Evolutionary conservation across 805 yeast species (phyloP).

Genomic region (Metschnikowia cerradonensis): DNA sequence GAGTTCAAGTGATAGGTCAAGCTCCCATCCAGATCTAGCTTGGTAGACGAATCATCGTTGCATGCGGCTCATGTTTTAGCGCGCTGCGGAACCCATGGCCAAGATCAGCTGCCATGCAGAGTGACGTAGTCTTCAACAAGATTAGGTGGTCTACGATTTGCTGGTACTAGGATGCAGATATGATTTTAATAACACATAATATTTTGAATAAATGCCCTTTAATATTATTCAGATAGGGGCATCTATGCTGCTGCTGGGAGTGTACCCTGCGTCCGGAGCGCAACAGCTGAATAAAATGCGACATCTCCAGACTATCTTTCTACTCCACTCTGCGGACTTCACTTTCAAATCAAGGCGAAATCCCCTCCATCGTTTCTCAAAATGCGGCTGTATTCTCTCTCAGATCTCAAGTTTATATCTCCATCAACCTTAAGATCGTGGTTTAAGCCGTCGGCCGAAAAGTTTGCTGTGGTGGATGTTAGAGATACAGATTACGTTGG

Average conservation of each 20-base stretch:
- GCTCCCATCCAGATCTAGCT: too few species aligned
- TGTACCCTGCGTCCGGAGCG: background rate
- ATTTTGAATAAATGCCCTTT: background rate
- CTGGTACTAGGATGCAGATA: background rate
- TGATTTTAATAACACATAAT: background rate
- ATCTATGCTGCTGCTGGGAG: background rate
- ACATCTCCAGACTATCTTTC: background rate
- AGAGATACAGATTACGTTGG: constrained; percentile 82
- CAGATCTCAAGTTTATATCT: constrained; percentile 46
- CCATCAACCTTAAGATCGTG: constrained; percentile 44
- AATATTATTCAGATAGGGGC: background rate
- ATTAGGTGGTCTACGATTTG: background rate
- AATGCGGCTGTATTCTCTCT: constrained; percentile 16
- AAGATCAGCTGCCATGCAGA: background rate
- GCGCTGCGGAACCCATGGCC: background rate
- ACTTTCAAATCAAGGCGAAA: too few species aligned
- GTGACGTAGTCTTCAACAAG: background rate
- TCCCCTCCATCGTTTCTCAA: background rate
- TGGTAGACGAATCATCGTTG: background rate
- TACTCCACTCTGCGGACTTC: background rate
- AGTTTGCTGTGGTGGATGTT: constrained; percentile 69
- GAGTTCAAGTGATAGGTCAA: too few species aligned
- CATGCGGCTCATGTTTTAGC: background rate
- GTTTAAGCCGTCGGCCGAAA: constrained; percentile 39
- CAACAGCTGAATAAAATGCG: background rate